phyloP scores from a whole-genome alignment of 305 asterid genomes.

The Fraxinus xanthoxyloides region DNA sequence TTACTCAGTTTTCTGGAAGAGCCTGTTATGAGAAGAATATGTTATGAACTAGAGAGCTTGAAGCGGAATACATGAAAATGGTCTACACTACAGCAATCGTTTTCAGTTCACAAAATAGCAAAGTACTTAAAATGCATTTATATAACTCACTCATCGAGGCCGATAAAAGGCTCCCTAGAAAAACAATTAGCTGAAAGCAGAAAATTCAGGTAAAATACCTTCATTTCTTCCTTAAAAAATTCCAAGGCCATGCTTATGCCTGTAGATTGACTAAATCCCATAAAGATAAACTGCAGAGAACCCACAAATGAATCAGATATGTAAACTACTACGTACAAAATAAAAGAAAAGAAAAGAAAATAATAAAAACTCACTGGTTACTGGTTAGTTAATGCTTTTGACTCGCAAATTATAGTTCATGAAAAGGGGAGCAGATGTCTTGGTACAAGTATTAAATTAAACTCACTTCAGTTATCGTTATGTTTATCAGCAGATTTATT shows the following conservation, averaged over 20 bases:
- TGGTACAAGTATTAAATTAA: slow-evolving; percentile 6
- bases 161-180: neutral
- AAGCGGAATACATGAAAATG: neutral
- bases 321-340: slow-evolving; percentile 9
- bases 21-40: neutral
- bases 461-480: slow-evolving; percentile 1
- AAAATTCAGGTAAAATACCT: slow-evolving; percentile 38
- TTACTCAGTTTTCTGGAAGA: neutral
- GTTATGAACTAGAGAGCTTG: neutral
- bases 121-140: neutral
- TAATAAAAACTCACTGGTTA: neutral
- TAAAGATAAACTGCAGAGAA: slow-evolving; percentile 59
- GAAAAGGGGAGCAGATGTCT: neutral
- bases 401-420: neutral
- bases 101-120: neutral
- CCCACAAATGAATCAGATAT: slow-evolving; percentile 10
- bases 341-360: neutral
- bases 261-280: slow-evolving; percentile 43
- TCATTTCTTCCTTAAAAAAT: slow-evolving; percentile 48
- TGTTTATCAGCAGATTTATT: neutral
- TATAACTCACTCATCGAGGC: neutral
- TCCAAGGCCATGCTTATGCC: slow-evolving; percentile 32
- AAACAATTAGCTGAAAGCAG: slow-evolving; percentile 6
- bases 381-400: slow-evolving; percentile 1
- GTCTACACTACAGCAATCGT: neutral